phyloP scores from a whole-genome alignment of 768 basidiomycete species.

The Candolleomyces efflorescens region DNA sequence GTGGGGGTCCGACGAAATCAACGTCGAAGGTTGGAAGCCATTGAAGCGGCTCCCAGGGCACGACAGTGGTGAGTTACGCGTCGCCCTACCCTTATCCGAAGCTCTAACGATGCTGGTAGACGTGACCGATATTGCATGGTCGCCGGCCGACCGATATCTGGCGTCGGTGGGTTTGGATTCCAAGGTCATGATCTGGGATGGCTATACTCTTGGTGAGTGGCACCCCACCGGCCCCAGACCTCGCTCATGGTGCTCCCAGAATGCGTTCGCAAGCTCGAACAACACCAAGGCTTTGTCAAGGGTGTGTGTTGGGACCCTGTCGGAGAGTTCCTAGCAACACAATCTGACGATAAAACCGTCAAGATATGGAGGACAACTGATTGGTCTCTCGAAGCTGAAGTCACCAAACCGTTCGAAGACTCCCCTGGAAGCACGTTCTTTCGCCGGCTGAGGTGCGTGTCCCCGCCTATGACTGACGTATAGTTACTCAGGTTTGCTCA shows the following conservation, averaged over 20 bases:
- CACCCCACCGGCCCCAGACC: background rate
- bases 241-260: constrained; percentile 42
- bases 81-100: background rate
- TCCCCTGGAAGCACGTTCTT: constrained; percentile 96
- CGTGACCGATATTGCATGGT: constrained; percentile 95
- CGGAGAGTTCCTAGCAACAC: constrained; percentile 95
- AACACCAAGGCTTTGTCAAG: constrained; percentile 96
- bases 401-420: constrained; percentile 87
- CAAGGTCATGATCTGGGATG: constrained; percentile 90
- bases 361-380: constrained; percentile 96
- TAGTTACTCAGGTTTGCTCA: constrained; percentile 1
- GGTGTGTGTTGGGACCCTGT: constrained; percentile 99
- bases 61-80: constrained; percentile 68
- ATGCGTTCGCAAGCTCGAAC: constrained; percentile 75
- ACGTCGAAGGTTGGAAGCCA: constrained; percentile 97
- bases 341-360: constrained; percentile 94
- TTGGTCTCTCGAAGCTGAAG: constrained; percentile 82
- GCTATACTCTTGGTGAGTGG: constrained; percentile 74
- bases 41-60: constrained; percentile 89
- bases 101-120: constrained; percentile 42
- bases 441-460: constrained; percentile 70
- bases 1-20: constrained; percentile 94
- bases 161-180: constrained; percentile 95
- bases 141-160: constrained; percentile 85
- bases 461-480: background rate